These are phyloP conservation scores for Vitis vinifera DNA, from an alignment of 164 flowering plant genomes.

Conservation along the genomic window ASM3070453v1 NC_081822.1:11876001-11876500, in stretches of 20 bases:
- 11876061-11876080: background rate
- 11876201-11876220: constrained; percentile 28
- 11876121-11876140: constrained; percentile 85
- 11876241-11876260: constrained; percentile 4
- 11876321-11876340: constrained; percentile 12
- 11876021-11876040: background rate
- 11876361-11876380: background rate
- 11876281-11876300: constrained; percentile 18
- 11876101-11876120: constrained; percentile 80
- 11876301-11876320: constrained; percentile 1
- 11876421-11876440: constrained; percentile 5
- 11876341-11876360: constrained; percentile 1
- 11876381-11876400: constrained; percentile 1
- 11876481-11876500: constrained; percentile 23
- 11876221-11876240: constrained; percentile 8
- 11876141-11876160: constrained; percentile 40
- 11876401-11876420: background rate
- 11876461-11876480: too few relatives aligned
- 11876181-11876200: constrained; percentile 59
- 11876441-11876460: constrained; percentile 4
- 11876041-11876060: background rate
- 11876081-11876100: constrained; percentile 38
- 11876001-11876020: background rate
- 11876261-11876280: constrained; percentile 6
- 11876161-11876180: constrained; percentile 35